Base-by-base conservation (phyloP, 2,329 filamentous ascomycete species). In the Ophiostoma ulmi region DNA sequence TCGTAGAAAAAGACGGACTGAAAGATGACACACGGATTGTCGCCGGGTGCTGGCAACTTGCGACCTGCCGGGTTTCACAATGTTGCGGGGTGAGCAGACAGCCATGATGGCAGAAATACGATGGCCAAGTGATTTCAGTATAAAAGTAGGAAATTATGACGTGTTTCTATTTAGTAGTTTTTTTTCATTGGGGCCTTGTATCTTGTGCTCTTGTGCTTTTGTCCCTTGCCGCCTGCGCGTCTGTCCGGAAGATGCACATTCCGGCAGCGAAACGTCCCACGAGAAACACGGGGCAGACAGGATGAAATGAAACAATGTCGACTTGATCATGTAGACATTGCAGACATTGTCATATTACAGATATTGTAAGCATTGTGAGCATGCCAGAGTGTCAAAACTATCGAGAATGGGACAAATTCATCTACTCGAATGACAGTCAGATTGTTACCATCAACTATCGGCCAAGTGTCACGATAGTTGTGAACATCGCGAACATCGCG, bases 11-110 rank as follows among this genome's bases (percentile, higher is more conserved):
- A 22, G 20, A 22, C 10, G 22, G n/a, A 41, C 10, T 31, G 5
- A 20, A 67, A 38, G 8, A 58, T 72, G 69, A 72, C 39, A 72
- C 71, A 69, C 63, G 13, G 36, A 70, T 36, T 58, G 71, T 71
- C 68, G 41, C 71, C 71, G 41, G 63, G 31, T 69, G 67, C 71
- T 61, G 68, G 69, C 68, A 48, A 69, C 70, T 39, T 71, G 72
- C 70, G 48, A 71, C 70, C 22, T 52, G 44, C 65, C 31, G 14
- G 63, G 72, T 73, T 73, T 71, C 70, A 70, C 44, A 41, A 44
- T 36, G n/a, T 48, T 52, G 36, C 63, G 36, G 31, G 20, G 63
- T n/a, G 61, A 17, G 52, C 52, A 55, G 52, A 13, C 52, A 55
- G 52, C 2, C 52, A 55, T 3, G 3, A 22, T 7, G 20, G 52